These are phyloP conservation scores for Oidium heveae DNA, from an alignment of 2,329 filamentous ascomycete species.

Conservation along the genomic window DNA sequence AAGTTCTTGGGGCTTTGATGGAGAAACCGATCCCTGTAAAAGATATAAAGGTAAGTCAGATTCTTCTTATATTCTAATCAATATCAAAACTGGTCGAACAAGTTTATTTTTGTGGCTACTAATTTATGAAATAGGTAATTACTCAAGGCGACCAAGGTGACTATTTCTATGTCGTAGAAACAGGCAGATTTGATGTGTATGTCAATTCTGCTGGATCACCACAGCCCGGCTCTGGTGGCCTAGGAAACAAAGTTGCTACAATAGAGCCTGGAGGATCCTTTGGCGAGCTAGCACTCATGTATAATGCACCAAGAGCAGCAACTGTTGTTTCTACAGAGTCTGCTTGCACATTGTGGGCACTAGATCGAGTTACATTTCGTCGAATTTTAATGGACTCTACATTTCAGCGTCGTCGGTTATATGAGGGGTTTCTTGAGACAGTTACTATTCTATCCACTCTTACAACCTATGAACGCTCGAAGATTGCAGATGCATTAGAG, in stretches of 20 bases:
- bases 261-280: constrained; percentile 83
- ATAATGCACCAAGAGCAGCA: constrained; percentile 86
- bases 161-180: constrained; percentile 94
- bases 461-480: constrained; percentile 80
- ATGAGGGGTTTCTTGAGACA: constrained; percentile 88
- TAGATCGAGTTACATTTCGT: constrained; percentile 89
- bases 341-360: constrained; percentile 65
- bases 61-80: not conserved
- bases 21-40: constrained; percentile 92
- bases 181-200: constrained; percentile 71
- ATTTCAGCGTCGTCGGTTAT: constrained; percentile 86
- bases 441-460: constrained; percentile 65
- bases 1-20: constrained; percentile 71
- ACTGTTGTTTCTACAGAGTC: constrained; percentile 69
- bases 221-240: constrained; percentile 55
- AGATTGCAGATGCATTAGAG: constrained; percentile 90
- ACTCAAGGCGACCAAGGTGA: constrained; percentile 87
- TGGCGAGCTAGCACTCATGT: constrained; percentile 93
- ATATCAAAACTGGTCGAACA: no score
- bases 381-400: constrained; percentile 96
- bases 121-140: constrained; percentile 41
- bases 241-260: constrained; percentile 58
- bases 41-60: constrained; percentile 36
- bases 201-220: constrained; percentile 57
- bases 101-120: not conserved